Evolutionary conservation across 495 filamentous ascomycete species (phyloP).

Genomic region (Sporormia fimetaria): DNA sequence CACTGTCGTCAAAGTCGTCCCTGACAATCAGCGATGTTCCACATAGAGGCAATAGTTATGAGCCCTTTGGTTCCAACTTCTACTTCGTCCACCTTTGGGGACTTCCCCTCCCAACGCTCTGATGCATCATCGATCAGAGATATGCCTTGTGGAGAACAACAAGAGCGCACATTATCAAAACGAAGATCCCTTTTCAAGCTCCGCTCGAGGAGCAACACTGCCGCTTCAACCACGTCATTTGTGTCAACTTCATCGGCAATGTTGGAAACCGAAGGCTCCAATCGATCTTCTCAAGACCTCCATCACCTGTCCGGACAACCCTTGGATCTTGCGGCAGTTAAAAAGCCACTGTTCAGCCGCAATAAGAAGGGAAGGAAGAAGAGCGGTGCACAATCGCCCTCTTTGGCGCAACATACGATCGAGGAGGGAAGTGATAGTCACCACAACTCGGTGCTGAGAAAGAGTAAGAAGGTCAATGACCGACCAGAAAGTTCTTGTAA

Average conservation of each 20-base stretch:
- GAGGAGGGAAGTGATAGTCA: slow-evolving; percentile 12
- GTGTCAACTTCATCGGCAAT: slow-evolving; percentile 15
- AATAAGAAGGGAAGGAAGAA: slow-evolving; percentile 14
- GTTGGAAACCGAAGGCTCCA: slow-evolving; percentile 5
- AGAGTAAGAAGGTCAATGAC: slow-evolving; percentile 6
- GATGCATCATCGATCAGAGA: slow-evolving; percentile 16
- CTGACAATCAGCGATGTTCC: slow-evolving; percentile 21
- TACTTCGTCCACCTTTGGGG: slow-evolving; percentile 15
- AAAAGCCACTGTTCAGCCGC: slow-evolving; percentile 15
- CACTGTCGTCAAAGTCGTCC: slow-evolving; percentile 1
- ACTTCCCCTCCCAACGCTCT: slow-evolving; percentile 20
- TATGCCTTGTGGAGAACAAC: slow-evolving; percentile 15
- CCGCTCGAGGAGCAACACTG: slow-evolving; percentile 25
- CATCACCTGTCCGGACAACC: slow-evolving; percentile 5
- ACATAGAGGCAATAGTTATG: slow-evolving; percentile 19
- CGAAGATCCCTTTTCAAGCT: slow-evolving; percentile 24
- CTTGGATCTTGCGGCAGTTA: slow-evolving; percentile 8
- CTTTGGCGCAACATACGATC: slow-evolving; percentile 6
- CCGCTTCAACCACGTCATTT: slow-evolving; percentile 19
- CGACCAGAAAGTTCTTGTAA: slow-evolving; percentile 12
- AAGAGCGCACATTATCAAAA: slow-evolving; percentile 11
- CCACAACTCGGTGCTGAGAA: slow-evolving; percentile 17
- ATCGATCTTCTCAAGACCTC: slow-evolving; percentile 17
- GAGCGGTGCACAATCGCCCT: slow-evolving; percentile 11
- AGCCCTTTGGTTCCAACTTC: slow-evolving; percentile 17